Conservation (phyloP, 1,284 basidiomycete genomes). For the Grifola frondosa region DNA sequence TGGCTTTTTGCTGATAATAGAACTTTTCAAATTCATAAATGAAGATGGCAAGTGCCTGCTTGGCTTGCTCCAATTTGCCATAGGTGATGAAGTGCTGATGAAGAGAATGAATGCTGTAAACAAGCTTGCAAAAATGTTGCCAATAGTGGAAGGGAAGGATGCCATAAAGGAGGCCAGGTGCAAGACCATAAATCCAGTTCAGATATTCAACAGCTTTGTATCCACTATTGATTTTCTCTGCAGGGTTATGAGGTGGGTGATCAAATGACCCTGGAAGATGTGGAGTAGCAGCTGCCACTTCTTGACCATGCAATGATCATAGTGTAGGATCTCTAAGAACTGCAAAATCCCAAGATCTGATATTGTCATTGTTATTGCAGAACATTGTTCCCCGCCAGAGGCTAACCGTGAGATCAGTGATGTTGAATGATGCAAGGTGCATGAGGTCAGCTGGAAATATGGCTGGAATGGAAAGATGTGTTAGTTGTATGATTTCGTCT, state of each 20-base stretch:
- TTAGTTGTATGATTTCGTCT: no score
- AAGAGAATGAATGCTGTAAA: conserved; percentile 12
- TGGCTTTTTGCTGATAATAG: conserved; percentile 19
- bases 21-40: conserved; percentile 22
- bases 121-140: conserved; percentile 24
- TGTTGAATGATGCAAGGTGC: conserved; percentile 29
- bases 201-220: conserved; percentile 34
- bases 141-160: conserved; percentile 15
- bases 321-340: conserved; percentile 25
- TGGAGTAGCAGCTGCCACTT: conserved; percentile 12
- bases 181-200: conserved; percentile 20
- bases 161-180: conserved; percentile 20
- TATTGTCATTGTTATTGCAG: conserved; percentile 27
- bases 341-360: conserved; percentile 35
- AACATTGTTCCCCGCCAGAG: conserved; percentile 32
- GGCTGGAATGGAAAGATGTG: conserved; percentile 21
- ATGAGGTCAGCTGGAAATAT: conserved; percentile 26
- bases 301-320: conserved; percentile 36
- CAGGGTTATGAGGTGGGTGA: conserved; percentile 28
- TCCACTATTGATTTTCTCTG: conserved; percentile 31
- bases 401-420: conserved; percentile 30
- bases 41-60: conserved; percentile 13
- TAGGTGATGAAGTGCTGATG: conserved; percentile 11
- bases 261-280: conserved; percentile 31
- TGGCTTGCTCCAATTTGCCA: conserved; percentile 12